Percentiles rank a stretch among this genome's conserved stretches.
Conservation (phyloP, 495 filamentous ascomycete genomes). For the Daldinia vernicosa region DNA sequence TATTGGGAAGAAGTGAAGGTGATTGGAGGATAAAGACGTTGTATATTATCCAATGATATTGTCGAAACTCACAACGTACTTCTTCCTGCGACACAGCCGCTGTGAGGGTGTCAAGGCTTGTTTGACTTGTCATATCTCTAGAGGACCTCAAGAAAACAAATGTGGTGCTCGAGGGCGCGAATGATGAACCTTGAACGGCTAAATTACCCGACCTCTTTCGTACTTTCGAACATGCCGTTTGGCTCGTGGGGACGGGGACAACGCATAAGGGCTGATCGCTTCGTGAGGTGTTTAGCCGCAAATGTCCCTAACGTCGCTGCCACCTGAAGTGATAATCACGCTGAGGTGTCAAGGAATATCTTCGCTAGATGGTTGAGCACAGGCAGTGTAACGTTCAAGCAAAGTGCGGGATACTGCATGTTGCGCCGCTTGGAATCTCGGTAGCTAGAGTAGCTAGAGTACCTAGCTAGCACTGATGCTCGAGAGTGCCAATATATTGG, state of each 20-base stretch:
- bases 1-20: neutral
- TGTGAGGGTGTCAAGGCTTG: constrained; percentile 4
- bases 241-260: constrained; percentile 18
- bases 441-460: too few species aligned
- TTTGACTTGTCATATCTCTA: constrained; percentile 26
- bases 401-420: constrained; percentile 28
- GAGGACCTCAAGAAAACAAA: constrained; percentile 4
- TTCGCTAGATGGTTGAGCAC: constrained; percentile 15
- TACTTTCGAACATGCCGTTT: constrained; percentile 9
- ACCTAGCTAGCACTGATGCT: constrained; percentile 16
- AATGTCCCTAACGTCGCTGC: constrained; percentile 11
- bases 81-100: constrained; percentile 8
- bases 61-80: constrained; percentile 1
- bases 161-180: neutral
- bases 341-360: constrained; percentile 7
- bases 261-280: constrained; percentile 9
- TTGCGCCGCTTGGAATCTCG: constrained; percentile 28
- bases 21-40: neutral
- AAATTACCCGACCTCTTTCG: constrained; percentile 25
- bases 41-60: constrained; percentile 9
- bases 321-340: constrained; percentile 20
- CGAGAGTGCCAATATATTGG: constrained; percentile 33
- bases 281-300: constrained; percentile 29
- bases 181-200: constrained; percentile 22
- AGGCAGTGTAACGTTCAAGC: constrained; percentile 36